A percentile compares a stretch with the other conserved stretches of the same genome.
phyloP scores from a whole-genome alignment of 345 rosid species.

The Citrus sp. region DNA sequence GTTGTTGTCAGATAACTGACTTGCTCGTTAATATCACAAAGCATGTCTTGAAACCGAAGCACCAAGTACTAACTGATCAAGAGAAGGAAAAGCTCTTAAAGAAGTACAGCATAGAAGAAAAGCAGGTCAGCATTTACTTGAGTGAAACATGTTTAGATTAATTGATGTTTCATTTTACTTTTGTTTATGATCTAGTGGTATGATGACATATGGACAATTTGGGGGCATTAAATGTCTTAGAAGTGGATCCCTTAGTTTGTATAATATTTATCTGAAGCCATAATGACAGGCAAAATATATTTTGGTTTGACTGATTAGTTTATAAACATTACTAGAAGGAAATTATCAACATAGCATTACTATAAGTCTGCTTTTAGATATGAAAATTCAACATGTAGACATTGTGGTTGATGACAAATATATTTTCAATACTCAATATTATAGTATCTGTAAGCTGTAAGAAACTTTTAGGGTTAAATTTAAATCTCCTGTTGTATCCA shows the following conservation, averaged over 20 bases:
- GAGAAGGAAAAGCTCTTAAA: constrained; percentile 67
- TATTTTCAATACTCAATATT: background rate
- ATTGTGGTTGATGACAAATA: background rate
- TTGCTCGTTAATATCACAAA: constrained; percentile 79
- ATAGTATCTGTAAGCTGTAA: background rate
- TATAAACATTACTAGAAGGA: background rate
- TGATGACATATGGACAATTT: too few relatives aligned
- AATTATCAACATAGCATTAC: background rate
- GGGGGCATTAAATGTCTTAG: background rate
- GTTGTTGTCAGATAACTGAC: constrained; percentile 55
- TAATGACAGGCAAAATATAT: background rate
- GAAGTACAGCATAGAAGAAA: constrained; percentile 66
- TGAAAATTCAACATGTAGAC: background rate
- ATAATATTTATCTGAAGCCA: background rate
- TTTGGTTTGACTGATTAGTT: background rate
- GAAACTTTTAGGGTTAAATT: too few relatives aligned
- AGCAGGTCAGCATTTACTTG: constrained; percentile 56
- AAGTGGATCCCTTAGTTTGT: background rate
- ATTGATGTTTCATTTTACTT: background rate
- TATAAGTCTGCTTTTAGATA: background rate
- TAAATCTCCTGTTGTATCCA: too few relatives aligned
- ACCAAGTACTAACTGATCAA: constrained; percentile 50
- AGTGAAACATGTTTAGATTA: background rate
- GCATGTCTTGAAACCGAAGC: constrained; percentile 75
- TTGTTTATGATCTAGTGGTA: background rate